Percentiles rank a stretch among this genome's conserved stretches.
phyloP scores from a whole-genome alignment of 2,329 filamentous ascomycete genomes.

The Myrmaecium sp. region DNA sequence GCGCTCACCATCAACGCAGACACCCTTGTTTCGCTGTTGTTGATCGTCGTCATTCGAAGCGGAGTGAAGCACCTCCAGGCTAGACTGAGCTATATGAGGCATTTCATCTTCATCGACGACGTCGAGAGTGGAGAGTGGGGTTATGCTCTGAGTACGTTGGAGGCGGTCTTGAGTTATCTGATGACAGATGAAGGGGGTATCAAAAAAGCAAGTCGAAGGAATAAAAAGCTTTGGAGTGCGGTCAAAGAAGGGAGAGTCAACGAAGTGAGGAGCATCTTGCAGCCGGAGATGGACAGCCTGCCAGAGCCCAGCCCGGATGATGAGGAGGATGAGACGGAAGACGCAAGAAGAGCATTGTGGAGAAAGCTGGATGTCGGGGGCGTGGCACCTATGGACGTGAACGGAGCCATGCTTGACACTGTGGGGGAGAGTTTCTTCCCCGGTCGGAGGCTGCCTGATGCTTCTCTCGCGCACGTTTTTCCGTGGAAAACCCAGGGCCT shows the following conservation, averaged over 20 bases:
- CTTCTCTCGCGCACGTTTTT: slow-evolving; percentile 64
- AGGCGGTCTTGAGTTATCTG: slow-evolving; percentile 82
- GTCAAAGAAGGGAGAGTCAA: slow-evolving; percentile 59
- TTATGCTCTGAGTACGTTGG: slow-evolving; percentile 88
- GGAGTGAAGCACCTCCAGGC: slow-evolving; percentile 79
- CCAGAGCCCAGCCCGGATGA: slow-evolving; percentile 25
- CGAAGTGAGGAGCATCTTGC: slow-evolving; percentile 62
- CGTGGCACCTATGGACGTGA: too few species aligned
- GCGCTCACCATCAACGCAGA: slow-evolving; percentile 66
- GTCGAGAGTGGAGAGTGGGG: slow-evolving; percentile 93
- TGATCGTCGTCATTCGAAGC: slow-evolving; percentile 84
- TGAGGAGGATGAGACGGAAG: too few species aligned
- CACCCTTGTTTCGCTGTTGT: slow-evolving; percentile 74
- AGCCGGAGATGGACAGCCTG: slow-evolving; percentile 40
- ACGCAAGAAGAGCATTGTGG: too few species aligned
- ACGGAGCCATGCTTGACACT: too few species aligned
- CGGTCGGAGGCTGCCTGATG: slow-evolving; percentile 16
- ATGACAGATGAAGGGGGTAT: slow-evolving; percentile 65
- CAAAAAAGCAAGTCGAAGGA: slow-evolving; percentile 69
- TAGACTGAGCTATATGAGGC: slow-evolving; percentile 81
- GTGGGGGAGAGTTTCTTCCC: too few species aligned
- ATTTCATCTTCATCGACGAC: slow-evolving; percentile 96
- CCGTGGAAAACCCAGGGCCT: slow-evolving; percentile 42
- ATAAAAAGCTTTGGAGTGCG: slow-evolving; percentile 77
- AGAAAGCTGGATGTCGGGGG: too few species aligned